Conservation (phyloP, 2,329 filamentous ascomycete species). For the Xylaria sp. region DNA sequence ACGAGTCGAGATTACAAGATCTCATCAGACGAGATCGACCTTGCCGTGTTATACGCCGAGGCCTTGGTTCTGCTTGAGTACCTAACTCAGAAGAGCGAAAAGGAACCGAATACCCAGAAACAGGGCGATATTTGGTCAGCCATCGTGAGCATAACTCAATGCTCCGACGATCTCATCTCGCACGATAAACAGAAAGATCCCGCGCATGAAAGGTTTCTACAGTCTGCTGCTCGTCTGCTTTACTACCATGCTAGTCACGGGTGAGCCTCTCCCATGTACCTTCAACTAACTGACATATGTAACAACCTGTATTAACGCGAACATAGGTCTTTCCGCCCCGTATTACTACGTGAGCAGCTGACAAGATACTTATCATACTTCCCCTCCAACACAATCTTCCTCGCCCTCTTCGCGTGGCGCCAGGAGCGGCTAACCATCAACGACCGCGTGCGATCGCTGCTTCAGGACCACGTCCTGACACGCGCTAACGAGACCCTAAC, state of each 20-base stretch:
- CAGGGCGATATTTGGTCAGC: constrained; percentile 55
- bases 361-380: constrained; percentile 57
- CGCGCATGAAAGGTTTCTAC: constrained; percentile 60
- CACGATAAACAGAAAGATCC: constrained; percentile 32
- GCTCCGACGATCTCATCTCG: constrained; percentile 40
- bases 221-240: constrained; percentile 62
- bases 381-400: constrained; percentile 70
- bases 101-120: constrained; percentile 39
- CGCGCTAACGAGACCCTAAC: constrained; percentile 38
- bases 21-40: constrained; percentile 41
- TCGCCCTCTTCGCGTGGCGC: constrained; percentile 67
- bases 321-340: constrained; percentile 59
- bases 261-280: constrained; percentile 34
- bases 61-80: constrained; percentile 64
- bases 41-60: constrained; percentile 54
- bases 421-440: constrained; percentile 67
- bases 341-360: constrained; percentile 58
- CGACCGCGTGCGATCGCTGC: constrained; percentile 66
- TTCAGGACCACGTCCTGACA: constrained; percentile 48
- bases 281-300: no score
- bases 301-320: no score
- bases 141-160: constrained; percentile 38
- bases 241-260: constrained; percentile 58
- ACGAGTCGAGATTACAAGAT: constrained; percentile 52
- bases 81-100: constrained; percentile 42